Percentiles rank a stretch among this genome's conserved stretches.
Conservation (phyloP, 805 yeast genomes). For the Lipomyces mesembrius region DNA sequence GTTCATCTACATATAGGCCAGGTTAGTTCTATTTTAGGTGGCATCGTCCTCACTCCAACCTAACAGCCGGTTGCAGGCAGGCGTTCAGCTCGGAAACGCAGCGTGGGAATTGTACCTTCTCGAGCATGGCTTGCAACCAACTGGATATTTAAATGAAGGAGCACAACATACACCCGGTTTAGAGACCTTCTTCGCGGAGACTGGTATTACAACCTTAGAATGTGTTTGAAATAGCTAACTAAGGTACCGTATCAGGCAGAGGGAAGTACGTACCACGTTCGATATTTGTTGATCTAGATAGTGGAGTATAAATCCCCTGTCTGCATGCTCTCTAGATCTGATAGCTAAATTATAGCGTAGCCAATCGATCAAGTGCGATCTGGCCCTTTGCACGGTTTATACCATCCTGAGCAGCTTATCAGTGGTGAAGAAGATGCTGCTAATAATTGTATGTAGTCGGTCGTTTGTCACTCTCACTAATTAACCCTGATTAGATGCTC, state of each 20-base stretch:
- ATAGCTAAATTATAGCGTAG: slow-evolving; percentile 3
- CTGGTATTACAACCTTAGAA: slow-evolving; percentile 53
- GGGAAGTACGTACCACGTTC: slow-evolving; percentile 99
- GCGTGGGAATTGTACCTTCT: slow-evolving; percentile 98
- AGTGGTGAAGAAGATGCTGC: slow-evolving; percentile 99
- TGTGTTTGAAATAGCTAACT: background rate
- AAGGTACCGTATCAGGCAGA: slow-evolving; percentile 45
- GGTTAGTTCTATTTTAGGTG: background rate
- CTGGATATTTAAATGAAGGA: slow-evolving; percentile 69
- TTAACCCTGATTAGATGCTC: slow-evolving; percentile 55
- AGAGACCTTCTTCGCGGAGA: slow-evolving; percentile 95
- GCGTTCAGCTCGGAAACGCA: slow-evolving; percentile 98
- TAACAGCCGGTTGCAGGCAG: slow-evolving; percentile 57
- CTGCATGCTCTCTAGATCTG: background rate
- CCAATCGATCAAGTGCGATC: slow-evolving; percentile 86
- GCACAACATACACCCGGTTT: slow-evolving; percentile 74
- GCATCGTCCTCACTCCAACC: background rate
- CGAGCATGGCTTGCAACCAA: slow-evolving; percentile 96
- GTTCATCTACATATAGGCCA: slow-evolving; percentile 66
- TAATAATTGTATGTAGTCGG: slow-evolving; percentile 65
- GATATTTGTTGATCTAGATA: slow-evolving; percentile 94
- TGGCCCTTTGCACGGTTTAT: slow-evolving; percentile 85
- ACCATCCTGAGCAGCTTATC: slow-evolving; percentile 97
- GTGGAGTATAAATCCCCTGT: slow-evolving; percentile 72
- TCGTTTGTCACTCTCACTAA: background rate